A percentile compares a stretch with the other conserved stretches of the same genome.
Conservation (phyloP, 345 rosid species). For the Arabidopsis arenosa region DNA sequence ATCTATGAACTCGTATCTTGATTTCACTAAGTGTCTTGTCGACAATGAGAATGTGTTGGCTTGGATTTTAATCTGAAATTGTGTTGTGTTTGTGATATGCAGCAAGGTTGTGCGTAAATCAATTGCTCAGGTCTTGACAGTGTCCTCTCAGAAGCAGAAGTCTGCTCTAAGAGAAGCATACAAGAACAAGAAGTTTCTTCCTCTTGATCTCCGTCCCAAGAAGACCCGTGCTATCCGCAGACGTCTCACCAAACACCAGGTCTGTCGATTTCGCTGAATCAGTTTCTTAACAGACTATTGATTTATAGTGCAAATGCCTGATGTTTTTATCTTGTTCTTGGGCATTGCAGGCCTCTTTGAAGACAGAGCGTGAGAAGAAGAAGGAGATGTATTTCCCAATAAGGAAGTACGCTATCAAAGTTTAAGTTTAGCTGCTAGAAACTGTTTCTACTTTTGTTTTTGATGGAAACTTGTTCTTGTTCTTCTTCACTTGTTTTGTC, state of each 20-base stretch:
- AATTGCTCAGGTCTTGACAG: slow-evolving; percentile 91
- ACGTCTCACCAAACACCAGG: slow-evolving; percentile 93
- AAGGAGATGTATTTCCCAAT: slow-evolving; percentile 69
- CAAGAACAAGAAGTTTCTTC: slow-evolving; percentile 85
- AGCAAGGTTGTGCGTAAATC: slow-evolving; percentile 94
- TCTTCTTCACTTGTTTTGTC: slow-evolving; percentile 17
- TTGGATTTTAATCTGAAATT: not conserved
- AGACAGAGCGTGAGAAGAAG: slow-evolving; percentile 72
- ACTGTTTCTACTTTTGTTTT: slow-evolving; percentile 20
- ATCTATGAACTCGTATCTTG: no score
- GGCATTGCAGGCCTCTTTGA: slow-evolving; percentile 55
- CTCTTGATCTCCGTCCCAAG: slow-evolving; percentile 99
- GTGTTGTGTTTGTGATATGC: slow-evolving; percentile 38
- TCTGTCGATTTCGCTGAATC: not conserved
- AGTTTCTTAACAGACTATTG: no score
- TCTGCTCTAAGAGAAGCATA: slow-evolving; percentile 82
- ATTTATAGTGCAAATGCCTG: not conserved
- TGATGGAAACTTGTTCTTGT: slow-evolving; percentile 39
- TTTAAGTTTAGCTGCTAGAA: slow-evolving; percentile 44
- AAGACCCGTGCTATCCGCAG: slow-evolving; percentile 95
- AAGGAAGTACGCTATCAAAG: slow-evolving; percentile 74
- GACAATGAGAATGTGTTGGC: not conserved
- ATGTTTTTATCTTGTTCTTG: not conserved
- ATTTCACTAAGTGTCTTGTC: not conserved
- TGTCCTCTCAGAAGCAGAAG: slow-evolving; percentile 90